Evolutionary conservation across 768 basidiomycete species (phyloP).

Genomic region (Mycena olivaceomarginata): DNA sequence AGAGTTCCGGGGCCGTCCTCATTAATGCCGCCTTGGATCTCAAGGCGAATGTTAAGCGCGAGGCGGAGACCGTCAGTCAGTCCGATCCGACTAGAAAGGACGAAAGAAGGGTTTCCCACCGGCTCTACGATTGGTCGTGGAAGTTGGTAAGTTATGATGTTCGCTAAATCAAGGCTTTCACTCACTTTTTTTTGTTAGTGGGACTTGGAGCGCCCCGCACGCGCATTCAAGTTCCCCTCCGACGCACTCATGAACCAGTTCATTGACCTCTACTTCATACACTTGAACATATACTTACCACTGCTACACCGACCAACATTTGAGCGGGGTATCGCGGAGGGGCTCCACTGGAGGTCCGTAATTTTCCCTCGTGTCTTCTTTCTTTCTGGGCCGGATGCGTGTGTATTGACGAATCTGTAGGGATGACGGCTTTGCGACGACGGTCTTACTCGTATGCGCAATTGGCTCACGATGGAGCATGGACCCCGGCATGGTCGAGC

Average conservation of each 20-base stretch:
- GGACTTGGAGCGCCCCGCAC: neutral
- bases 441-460: slow-evolving; percentile 62
- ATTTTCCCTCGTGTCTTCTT: neutral
- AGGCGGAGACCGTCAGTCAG: neutral
- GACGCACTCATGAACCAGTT: slow-evolving; percentile 70
- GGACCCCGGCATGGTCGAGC: slow-evolving; percentile 60
- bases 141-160: neutral
- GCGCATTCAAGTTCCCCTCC: slow-evolving; percentile 60
- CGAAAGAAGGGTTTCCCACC: slow-evolving; percentile 7
- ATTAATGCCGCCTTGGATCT: slow-evolving; percentile 23
- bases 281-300: slow-evolving; percentile 75
- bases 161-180: too few species aligned
- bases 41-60: too few species aligned
- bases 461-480: slow-evolving; percentile 68
- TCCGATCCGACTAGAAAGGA: neutral
- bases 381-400: too few species aligned
- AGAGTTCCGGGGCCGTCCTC: slow-evolving; percentile 19
- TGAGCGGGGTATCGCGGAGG: slow-evolving; percentile 66
- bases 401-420: neutral
- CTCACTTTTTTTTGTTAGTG: neutral
- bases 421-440: slow-evolving; percentile 72
- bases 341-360: slow-evolving; percentile 63
- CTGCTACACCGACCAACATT: slow-evolving; percentile 86
- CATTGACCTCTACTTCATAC: slow-evolving; percentile 78
- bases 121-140: slow-evolving; percentile 16